Base-by-base conservation (phyloP, 1,139 yeast species). In the Taphrina pruni region DNA sequence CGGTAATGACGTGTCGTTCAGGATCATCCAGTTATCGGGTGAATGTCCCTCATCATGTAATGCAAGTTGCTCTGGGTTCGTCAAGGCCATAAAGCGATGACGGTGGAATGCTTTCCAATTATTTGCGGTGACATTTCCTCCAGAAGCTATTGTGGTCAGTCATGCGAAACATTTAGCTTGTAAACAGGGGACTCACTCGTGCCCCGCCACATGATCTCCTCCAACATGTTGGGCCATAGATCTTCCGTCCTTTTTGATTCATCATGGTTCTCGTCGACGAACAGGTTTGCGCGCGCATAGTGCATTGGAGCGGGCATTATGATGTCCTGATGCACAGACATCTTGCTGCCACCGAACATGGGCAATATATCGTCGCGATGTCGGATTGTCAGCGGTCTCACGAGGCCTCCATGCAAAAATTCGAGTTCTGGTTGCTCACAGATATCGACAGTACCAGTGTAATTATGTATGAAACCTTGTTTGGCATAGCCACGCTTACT, bases 201-300 rank as follows among this genome's bases (percentile, higher is more conserved):
- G 12, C 75, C 75, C 8, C 75, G 70, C 74, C 74, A 73, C 57
- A 52, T 71, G 41, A 73, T 48, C n/a, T 39, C 20, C 9, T 66
- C 46, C n/a, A 43, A n/a, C 60, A 73, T 73, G n/a, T 65, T 60
- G 9, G 65, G 65, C 75, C 75, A 73, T 2, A 64, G 32, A 11
- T 43, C 48, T 21, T 73, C 74, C 26, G 35, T n/a, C 14, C 21
- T 55, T 20, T 43, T 64, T 20, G 69, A 66, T 41, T 69, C 70
- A 7, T 54, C 43, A 21, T 35, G 54, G n/a, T n/a, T 7, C 70
- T 35, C 58, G 26, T 54, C 58, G 4, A 8, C 43, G 12, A 36
- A 38, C 1, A 35, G 9, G 58, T 54, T 43, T n/a, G 26, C 43
- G 8, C 36, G 11, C 3, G 45, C 43, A 36, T 54, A 54, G 21